Percentiles rank a stretch among this genome's conserved stretches.
Conservation (phyloP, 805 yeast species). For the Suhomyces vadensis region DNA sequence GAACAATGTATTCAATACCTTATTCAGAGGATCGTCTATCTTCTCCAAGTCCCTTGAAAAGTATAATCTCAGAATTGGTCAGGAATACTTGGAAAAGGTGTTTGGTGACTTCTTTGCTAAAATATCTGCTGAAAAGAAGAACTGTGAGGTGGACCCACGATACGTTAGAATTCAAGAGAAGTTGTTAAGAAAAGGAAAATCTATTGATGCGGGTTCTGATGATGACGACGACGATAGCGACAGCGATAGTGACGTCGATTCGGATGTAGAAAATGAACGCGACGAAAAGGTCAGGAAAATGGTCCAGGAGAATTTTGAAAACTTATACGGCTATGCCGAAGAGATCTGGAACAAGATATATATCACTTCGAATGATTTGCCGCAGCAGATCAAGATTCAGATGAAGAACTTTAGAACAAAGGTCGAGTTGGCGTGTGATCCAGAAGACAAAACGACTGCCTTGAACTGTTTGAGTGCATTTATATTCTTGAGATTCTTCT, state of each 20-base stretch:
- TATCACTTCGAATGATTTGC: slow-evolving; percentile 71
- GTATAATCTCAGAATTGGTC: slow-evolving; percentile 75
- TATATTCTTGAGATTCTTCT: slow-evolving; percentile 67
- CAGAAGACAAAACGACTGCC: slow-evolving; percentile 52
- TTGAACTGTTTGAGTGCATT: slow-evolving; percentile 81
- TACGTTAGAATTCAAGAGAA: slow-evolving; percentile 43
- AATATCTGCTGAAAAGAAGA: slow-evolving; percentile 50
- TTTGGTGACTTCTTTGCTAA: slow-evolving; percentile 67
- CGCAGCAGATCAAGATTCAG: slow-evolving; percentile 62
- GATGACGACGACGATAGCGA: slow-evolving; percentile 21
- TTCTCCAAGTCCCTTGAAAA: slow-evolving; percentile 80
- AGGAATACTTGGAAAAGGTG: slow-evolving; percentile 70
- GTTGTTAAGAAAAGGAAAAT: slow-evolving; percentile 26
- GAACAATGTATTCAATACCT: slow-evolving; percentile 39
- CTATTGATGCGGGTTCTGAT: slow-evolving; percentile 21
- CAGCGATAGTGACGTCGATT: slow-evolving; percentile 27
- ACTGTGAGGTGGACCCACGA: slow-evolving; percentile 81
- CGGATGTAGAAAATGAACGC: slow-evolving; percentile 35
- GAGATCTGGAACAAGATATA: slow-evolving; percentile 68
- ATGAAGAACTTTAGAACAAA: slow-evolving; percentile 62
- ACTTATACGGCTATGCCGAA: slow-evolving; percentile 51
- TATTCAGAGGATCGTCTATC: slow-evolving; percentile 82
- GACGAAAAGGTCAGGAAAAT: slow-evolving; percentile 32
- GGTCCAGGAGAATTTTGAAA: slow-evolving; percentile 48
- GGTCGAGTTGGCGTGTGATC: slow-evolving; percentile 62